Base-by-base conservation (phyloP, 2,329 filamentous ascomycete genomes). In the Colletotrichum sidae region DNA sequence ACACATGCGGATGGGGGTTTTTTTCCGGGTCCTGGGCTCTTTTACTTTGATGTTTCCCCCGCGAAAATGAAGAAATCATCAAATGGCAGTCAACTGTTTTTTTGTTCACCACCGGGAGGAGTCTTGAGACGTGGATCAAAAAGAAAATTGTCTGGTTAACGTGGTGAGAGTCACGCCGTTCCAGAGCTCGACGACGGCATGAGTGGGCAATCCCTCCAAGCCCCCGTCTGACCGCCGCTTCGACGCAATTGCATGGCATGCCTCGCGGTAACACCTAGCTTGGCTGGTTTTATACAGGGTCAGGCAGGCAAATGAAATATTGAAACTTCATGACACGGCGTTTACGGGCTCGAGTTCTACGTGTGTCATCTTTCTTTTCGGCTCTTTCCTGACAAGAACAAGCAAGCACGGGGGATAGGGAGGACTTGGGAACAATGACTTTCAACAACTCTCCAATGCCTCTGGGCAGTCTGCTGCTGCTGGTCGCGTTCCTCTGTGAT, bases 251-350 rank as follows among this genome's bases (percentile, higher is more conserved):
- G 79, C 81, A 83, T 82, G 82, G 80, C 77, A 79, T 80, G 70
- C 70, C 70, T 69, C 70, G 70, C 72, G 66, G 54, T 51, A 60
- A 34, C 38, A 47, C 61, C 80, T 25, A 25, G 79, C 79, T 80
- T 80, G 77, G 81, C 80, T 72, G 75, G 74, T 75, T 77, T 78
- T 83, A 78, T 81, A 80, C 81, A 79, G 78, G 78, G 79, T 80
- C 78, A 81, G 80, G 73, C 76, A 78, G 79, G 82, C 81, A 80
- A 83, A 84, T 82, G 80, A 83, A 83, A 81, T 77, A 75, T 80
- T 78, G 76, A 77, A 77, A 77, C 76, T 77, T 78, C 70, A 79
- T 53, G 63, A 66, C 63, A 66, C 52, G 63, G 63, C 63, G 63
- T 66, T 66, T 44, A 17, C 63, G 63, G 63, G 53, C 59, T 63